phyloP scores from a whole-genome alignment of 768 basidiomycete genomes.

The Lactifluus echinatus region DNA sequence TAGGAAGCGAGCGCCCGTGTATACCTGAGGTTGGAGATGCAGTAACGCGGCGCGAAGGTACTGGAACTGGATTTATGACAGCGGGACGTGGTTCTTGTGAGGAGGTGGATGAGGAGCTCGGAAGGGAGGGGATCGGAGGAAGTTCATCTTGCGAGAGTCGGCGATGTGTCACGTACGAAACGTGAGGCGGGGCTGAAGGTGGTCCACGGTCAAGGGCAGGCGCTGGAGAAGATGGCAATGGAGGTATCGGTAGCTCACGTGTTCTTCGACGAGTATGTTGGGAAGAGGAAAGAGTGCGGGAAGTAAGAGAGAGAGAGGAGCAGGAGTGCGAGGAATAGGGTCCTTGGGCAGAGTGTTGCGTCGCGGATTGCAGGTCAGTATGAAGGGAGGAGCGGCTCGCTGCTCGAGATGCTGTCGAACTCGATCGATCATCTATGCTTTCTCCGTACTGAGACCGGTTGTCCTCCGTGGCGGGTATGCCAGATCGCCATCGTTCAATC shows the following conservation, averaged over 20 bases:
- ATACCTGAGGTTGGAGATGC: slow-evolving; percentile 2
- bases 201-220: neutral
- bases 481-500: slow-evolving; percentile 13
- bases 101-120: neutral
- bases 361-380: neutral
- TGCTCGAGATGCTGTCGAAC: neutral
- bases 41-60: neutral
- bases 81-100: neutral
- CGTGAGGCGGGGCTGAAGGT: neutral
- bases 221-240: neutral
- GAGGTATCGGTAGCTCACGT: slow-evolving; percentile 3
- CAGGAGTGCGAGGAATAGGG: neutral
- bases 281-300: neutral
- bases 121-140: neutral
- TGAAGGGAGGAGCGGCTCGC: slow-evolving; percentile 12
- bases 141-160: neutral
- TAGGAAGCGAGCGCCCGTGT: slow-evolving; percentile 8
- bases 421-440: neutral
- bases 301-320: slow-evolving; percentile 4
- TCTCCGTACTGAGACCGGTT: neutral
- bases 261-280: neutral
- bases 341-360: neutral
- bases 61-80: neutral
- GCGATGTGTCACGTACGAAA: neutral
- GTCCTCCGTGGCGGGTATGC: neutral